phyloP scores from a whole-genome alignment of 2,329 filamentous ascomycete genomes.

The Ceratocystis cubensis region DNA sequence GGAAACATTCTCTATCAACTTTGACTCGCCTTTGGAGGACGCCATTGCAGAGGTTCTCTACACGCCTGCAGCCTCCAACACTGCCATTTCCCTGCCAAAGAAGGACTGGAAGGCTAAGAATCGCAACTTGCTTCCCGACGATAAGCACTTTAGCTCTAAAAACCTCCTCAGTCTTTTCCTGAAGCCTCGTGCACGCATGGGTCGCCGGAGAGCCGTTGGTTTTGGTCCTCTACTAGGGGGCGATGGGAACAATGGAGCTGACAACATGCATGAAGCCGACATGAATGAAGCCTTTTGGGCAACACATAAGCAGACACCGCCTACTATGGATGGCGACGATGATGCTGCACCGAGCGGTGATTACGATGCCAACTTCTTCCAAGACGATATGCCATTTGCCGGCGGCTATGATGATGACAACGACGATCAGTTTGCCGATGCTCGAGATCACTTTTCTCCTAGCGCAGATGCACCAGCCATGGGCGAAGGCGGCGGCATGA shows the following conservation, averaged over 20 bases:
- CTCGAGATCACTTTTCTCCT: conserved; percentile 65
- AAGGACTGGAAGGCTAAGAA: conserved; percentile 93
- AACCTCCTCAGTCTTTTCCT: conserved; percentile 82
- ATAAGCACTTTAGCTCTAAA: conserved; percentile 95
- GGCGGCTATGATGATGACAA: conserved; percentile 54
- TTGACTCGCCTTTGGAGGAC: conserved; percentile 59
- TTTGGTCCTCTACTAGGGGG: conserved; percentile 19
- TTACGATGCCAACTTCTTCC: conserved; percentile 96
- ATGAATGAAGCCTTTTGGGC: conserved; percentile 98
- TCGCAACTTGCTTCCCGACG: conserved; percentile 83
- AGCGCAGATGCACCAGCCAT: conserved; percentile 40
- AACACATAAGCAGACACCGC: conserved; percentile 46
- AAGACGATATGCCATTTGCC: conserved; percentile 65
- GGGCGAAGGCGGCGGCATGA: conserved; percentile 35
- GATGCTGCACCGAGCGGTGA: conserved; percentile 53
- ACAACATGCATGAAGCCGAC: conserved; percentile 52
- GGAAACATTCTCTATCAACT: conserved; percentile 91
- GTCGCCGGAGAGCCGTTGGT: conserved; percentile 40
- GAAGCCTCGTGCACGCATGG: conserved; percentile 81
- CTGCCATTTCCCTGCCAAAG: conserved; percentile 74
- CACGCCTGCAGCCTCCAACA: conserved; percentile 66
- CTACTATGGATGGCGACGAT: conserved; percentile 36
- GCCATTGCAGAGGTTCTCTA: conserved; percentile 64
- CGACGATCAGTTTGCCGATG: conserved; percentile 65
- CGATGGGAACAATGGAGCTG: conserved; percentile 33